These are phyloP conservation scores for Globisporangium lucens DNA, from an alignment of 352 stramenopile genomes.

Conservation along the genomic window DNA sequence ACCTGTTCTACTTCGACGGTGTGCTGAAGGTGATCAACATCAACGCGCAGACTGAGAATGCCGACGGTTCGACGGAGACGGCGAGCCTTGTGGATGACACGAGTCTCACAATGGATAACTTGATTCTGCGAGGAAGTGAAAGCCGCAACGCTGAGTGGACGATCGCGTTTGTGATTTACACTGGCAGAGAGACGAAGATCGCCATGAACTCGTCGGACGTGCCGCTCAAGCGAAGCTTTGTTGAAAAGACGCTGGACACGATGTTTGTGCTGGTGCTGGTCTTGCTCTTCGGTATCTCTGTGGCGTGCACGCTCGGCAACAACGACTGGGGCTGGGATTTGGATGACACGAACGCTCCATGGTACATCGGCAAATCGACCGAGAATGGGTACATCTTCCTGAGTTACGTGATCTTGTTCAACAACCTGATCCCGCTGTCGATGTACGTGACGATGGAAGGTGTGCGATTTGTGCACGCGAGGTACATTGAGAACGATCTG, in stretches of 20 bases:
- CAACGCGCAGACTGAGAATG: conserved; percentile 15
- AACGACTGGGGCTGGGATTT: conserved; percentile 81
- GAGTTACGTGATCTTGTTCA: conserved; percentile 89
- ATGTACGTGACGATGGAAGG: conserved; percentile 91
- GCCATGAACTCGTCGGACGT: conserved; percentile 81
- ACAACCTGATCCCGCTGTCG: conserved; percentile 95
- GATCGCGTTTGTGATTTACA: conserved; percentile 84
- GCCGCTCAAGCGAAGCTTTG: conserved; percentile 82
- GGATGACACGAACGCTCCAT: conserved; percentile 44
- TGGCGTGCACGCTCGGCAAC: conserved; percentile 79
- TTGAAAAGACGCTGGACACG: conserved; percentile 84
- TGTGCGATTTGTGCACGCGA: conserved; percentile 82
- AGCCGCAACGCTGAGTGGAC: conserved; percentile 86
- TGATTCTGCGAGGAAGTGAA: conserved; percentile 82
- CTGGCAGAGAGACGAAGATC: conserved; percentile 80
- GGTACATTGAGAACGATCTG: conserved; percentile 81
- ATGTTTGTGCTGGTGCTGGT: conserved; percentile 88
- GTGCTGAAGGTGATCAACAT: conserved; percentile 45
- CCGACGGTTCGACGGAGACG: conserved; percentile 15
- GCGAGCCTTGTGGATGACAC: conserved; percentile 22
- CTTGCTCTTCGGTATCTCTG: conserved; percentile 82
- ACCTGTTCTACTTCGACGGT: conserved; percentile 86
- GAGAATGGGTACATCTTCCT: conserved; percentile 87
- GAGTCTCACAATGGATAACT: conserved; percentile 85
- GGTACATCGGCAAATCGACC: conserved; percentile 60